Conservation (phyloP, 1,139 yeast species). For the Yamadazyma atmosphaerica region DNA sequence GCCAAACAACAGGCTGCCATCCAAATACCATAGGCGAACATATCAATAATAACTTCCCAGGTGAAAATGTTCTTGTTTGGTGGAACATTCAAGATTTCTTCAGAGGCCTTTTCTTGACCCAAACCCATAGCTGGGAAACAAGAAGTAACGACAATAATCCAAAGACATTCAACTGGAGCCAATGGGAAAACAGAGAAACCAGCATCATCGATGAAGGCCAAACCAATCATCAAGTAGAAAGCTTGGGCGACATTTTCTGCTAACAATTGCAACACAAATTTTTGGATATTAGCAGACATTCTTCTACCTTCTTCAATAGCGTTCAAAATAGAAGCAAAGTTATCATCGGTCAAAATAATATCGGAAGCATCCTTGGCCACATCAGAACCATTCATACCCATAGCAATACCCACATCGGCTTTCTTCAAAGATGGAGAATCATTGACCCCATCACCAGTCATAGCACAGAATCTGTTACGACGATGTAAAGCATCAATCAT, state of each 20-base stretch:
- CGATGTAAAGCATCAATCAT: constrained; percentile 84
- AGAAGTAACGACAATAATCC: constrained; percentile 78
- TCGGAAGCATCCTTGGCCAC: constrained; percentile 83
- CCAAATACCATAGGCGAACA: constrained; percentile 71
- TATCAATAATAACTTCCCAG: constrained; percentile 69
- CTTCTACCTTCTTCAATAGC: constrained; percentile 84
- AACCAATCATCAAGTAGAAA: constrained; percentile 65
- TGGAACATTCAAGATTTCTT: constrained; percentile 65
- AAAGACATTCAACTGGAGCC: constrained; percentile 76
- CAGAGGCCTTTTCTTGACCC: constrained; percentile 67
- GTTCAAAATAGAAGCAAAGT: constrained; percentile 73
- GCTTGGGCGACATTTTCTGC: constrained; percentile 84
- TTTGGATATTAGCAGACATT: constrained; percentile 79
- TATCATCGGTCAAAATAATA: constrained; percentile 72
- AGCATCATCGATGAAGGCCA: constrained; percentile 61
- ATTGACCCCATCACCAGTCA: constrained; percentile 90
- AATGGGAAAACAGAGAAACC: constrained; percentile 73
- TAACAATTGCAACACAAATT: constrained; percentile 75
- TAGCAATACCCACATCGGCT: constrained; percentile 84
- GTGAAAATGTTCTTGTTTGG: constrained; percentile 70
- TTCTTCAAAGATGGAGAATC: constrained; percentile 80
- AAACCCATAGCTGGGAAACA: constrained; percentile 90
- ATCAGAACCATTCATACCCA: constrained; percentile 81
- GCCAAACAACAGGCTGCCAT: constrained; percentile 75
- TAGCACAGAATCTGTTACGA: constrained; percentile 68